phyloP scores from a whole-genome alignment of 352 stramenopile species.

The Globisporangium nagaii region DNA sequence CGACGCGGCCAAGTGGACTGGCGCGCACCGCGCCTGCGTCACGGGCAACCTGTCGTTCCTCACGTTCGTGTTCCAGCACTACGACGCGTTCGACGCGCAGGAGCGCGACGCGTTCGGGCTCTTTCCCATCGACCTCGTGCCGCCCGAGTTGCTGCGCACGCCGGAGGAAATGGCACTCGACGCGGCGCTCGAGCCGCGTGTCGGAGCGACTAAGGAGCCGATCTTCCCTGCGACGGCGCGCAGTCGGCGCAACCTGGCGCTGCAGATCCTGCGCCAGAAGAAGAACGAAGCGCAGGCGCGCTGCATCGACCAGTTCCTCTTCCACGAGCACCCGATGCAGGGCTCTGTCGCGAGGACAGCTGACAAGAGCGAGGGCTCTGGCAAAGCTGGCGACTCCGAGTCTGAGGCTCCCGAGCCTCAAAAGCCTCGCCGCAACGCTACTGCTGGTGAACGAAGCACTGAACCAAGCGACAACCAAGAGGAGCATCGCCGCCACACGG shows the following conservation, averaged over 20 bases:
- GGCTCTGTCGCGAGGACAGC: background rate
- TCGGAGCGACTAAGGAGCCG: background rate
- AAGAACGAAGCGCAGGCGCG: conserved; percentile 24
- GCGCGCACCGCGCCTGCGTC: conserved; percentile 48
- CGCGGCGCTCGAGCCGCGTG: background rate
- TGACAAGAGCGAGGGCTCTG: background rate
- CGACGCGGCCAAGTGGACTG: conserved; percentile 41
- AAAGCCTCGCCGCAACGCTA: background rate
- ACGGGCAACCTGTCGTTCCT: conserved; percentile 57
- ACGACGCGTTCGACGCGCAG: conserved; percentile 23
- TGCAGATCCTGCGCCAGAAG: conserved; percentile 29
- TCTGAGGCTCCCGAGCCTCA: background rate
- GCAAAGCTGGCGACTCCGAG: too few relatives aligned
- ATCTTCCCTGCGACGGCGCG: conserved; percentile 15
- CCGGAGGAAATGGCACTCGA: conserved; percentile 17
- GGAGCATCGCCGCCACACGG: too few relatives aligned
- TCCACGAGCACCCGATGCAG: conserved; percentile 9
- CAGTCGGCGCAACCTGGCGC: conserved; percentile 20
- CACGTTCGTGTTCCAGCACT: conserved; percentile 39
- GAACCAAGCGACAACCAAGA: background rate
- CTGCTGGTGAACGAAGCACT: background rate
- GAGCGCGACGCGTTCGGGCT: conserved; percentile 45
- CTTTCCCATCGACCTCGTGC: conserved; percentile 50
- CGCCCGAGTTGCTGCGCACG: conserved; percentile 35
- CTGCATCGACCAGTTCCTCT: conserved; percentile 10